These are phyloP conservation scores for Aspergillus sp. DNA, from an alignment of 2,329 filamentous ascomycete genomes.

Conservation along the genomic window DNA sequence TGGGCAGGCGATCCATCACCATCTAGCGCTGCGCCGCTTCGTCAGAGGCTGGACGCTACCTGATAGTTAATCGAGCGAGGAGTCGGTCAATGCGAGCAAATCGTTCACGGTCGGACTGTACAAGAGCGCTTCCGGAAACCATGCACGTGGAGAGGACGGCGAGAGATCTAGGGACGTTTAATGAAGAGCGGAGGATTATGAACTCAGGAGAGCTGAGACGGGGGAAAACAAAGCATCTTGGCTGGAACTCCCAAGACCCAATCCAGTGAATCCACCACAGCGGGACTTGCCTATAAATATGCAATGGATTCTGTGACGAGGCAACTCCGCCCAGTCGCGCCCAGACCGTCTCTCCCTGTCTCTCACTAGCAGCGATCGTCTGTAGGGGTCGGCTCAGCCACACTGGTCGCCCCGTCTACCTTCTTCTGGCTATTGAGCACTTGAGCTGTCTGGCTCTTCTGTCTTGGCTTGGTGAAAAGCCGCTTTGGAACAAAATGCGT, in stretches of 20 bases:
- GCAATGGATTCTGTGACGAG: background rate
- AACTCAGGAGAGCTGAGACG: background rate
- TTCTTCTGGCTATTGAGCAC: background rate
- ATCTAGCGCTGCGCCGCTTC: background rate
- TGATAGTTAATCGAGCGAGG: no score
- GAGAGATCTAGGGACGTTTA: background rate
- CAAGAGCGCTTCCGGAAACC: background rate
- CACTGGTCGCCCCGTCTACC: background rate
- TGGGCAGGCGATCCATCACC: constrained; percentile 31
- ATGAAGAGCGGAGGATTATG: background rate
- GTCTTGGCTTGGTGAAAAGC: background rate
- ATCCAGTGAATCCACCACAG: background rate
- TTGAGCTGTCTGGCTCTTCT: no score
- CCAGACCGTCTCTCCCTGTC: background rate
- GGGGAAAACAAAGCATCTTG: constrained; percentile 7
- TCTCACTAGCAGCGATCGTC: background rate
- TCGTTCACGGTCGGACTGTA: background rate
- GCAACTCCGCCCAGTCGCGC: background rate
- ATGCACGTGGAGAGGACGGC: background rate
- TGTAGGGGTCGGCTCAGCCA: background rate
- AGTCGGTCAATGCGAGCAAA: no score
- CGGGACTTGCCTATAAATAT: background rate
- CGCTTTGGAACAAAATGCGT: background rate
- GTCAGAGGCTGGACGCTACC: no score
- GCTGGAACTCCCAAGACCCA: background rate